Evolutionary conservation across 1,139 yeast species (phyloP).

Genomic region (Pichia sp.): DNA sequence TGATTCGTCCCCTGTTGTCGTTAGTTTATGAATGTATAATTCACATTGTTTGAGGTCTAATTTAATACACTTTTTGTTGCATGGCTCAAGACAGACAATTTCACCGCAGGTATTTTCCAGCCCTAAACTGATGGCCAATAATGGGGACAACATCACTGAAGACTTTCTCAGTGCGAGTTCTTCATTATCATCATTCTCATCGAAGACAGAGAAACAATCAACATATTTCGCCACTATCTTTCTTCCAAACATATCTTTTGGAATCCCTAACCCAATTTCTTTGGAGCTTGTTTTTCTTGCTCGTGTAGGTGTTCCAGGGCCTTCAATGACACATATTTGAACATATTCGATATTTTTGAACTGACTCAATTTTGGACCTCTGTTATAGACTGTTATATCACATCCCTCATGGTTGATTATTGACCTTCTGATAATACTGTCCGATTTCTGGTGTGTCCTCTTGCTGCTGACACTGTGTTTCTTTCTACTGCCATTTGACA

Average conservation of each 20-base stretch:
- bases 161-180: neutral
- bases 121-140: conserved; percentile 57
- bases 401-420: conserved; percentile 31
- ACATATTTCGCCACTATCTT: conserved; percentile 45
- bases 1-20: conserved; percentile 32
- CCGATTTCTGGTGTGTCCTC: conserved; percentile 18
- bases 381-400: conserved; percentile 8
- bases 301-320: conserved; percentile 40
- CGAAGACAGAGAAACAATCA: conserved; percentile 1
- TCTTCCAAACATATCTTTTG: conserved; percentile 12
- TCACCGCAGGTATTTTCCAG: conserved; percentile 50
- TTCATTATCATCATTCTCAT: conserved; percentile 1
- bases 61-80: conserved; percentile 11
- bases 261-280: conserved; percentile 15
- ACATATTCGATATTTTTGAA: conserved; percentile 45
- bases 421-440: conserved; percentile 19
- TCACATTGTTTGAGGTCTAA: conserved; percentile 12
- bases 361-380: conserved; percentile 17
- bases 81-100: conserved; percentile 49
- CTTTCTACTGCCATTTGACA: conserved; percentile 22
- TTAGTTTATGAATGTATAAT: conserved; percentile 47
- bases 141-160: conserved; percentile 17
- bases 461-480: conserved; percentile 36
- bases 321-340: conserved; percentile 54
- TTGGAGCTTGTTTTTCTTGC: conserved; percentile 14